Evolutionary conservation across 345 rosid genomes (phyloP), one percentile per base, ranked within the genome.

Genomic region (Linum lewisii): DNA sequence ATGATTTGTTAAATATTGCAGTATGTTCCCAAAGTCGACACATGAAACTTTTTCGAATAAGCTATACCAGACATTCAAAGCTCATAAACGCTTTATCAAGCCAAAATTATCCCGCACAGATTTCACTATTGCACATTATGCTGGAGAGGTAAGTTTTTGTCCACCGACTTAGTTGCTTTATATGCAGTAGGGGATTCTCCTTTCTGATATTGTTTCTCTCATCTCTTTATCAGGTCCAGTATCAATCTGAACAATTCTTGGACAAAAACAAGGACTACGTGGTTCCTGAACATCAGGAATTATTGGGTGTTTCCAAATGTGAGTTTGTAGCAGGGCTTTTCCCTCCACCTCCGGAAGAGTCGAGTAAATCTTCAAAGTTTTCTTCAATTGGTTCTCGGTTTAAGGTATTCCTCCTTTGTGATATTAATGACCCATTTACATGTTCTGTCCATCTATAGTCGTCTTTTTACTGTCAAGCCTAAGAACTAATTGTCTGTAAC

Each of bases 11-110:
- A 62, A 58, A 19, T 21, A 45, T 21, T 78, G 84, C 82, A 85
- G 93, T 67, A 85, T 82, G 93, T 85, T 85, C 64, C 93, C 93
- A 54, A 85, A 79, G 74, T 85, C 93, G 26, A 85, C 93, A 50
- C 88, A 85, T 65, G 93, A 85, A 75, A 82, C 92, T 49, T 85
- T 85, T 77, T 81, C 88, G 49, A 85, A 85, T 32, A 85, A 82
- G 80, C 73, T 82, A 82, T 85, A 82, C 68, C 93, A 82, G 72
- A 85, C 86, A 61, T 85, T 77, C 62, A 85, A 79, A 71, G 82
- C 64, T 58, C 81, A 81, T 73, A 85, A 77, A 70, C 88, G 93
- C 45, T 85, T 85, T 72, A 81, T 81, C 70, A 85, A 85, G 65
- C 92, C 88, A 57, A 83, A 85, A 72, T 81, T 85, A 60, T 78